Evolutionary conservation across 345 rosid species (phyloP), one percentile per base, ranked within the genome.

Genomic region (Triadica sebifera): DNA sequence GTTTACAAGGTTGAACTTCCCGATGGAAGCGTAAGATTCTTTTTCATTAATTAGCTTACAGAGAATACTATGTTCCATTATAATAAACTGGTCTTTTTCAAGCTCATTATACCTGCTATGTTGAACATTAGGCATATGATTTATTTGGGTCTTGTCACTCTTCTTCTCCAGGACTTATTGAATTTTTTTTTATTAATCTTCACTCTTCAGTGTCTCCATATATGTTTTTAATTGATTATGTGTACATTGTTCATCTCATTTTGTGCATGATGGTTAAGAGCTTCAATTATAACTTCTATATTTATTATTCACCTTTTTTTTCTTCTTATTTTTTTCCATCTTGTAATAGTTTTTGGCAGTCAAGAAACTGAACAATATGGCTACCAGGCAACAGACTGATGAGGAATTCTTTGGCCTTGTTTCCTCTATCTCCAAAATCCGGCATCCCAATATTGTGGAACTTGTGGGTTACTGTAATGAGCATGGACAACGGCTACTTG

Each of bases 401-500:
- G 86, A 85, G 1, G 90, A 93, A 50, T 95, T 95, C 71, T 86
- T 84, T 68, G 74, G 80, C 38, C 61, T 95, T 41, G 94, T 88
- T 41, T 88, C 85, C 3, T 71, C 63, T 29, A 80, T 93, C 53
- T 87, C 90, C 71, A 86, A 83, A 80, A 85, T 89, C 70, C 87
- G 74, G 71, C 97, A 94, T 24, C 82, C 84, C 34, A 90, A 90
- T 70, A 82, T 95, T 50, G 80, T 91, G 79, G 88, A 89, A 85
- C 81, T 95, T 61, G 81, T 89, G 77, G 99, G 98, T 73, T 90
- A 88, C 86, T 95, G 97, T 81, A 84, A 84, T 34, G 96, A 91
- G 87, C 90, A 86, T 78, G 89, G 89, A 9, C 96, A 95, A 71
- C 80, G 78, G 80, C 74, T 95, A 64, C 92, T 95, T 71, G 91